Conservation (phyloP, 1,284 basidiomycete species). For the Rhizopogon parksii region DNA sequence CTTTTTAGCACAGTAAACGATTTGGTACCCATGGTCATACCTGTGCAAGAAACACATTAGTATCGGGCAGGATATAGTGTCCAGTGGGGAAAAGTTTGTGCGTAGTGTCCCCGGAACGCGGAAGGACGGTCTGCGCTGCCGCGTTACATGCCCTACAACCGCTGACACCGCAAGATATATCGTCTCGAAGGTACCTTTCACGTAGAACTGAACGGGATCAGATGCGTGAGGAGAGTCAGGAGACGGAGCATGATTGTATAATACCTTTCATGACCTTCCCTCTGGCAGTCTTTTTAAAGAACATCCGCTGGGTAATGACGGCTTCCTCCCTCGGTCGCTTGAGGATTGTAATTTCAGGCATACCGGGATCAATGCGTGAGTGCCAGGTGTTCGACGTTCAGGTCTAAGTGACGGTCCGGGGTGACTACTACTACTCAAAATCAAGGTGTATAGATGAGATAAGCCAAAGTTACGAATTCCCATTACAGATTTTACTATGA, state of each 20-base stretch:
- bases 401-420: no score
- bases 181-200: conserved; percentile 90
- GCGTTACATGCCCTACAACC: conserved; percentile 59
- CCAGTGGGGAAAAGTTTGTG: conserved; percentile 54
- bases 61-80: conserved; percentile 90
- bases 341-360: conserved; percentile 68
- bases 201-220: conserved; percentile 58
- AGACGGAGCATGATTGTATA: background rate
- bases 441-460: no score
- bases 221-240: conserved; percentile 1
- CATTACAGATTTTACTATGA: no score
- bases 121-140: conserved; percentile 36
- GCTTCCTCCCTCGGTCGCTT: conserved; percentile 72
- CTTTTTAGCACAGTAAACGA: background rate
- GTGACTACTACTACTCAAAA: no score
- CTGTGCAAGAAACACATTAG: conserved; percentile 93
- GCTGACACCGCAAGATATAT: conserved; percentile 86
- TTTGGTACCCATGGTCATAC: conserved; percentile 33
- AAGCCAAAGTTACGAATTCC: no score
- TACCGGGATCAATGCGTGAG: conserved; percentile 11
- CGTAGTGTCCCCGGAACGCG: conserved; percentile 41
- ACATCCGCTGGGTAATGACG: conserved; percentile 77
- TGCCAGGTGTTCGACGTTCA: no score
- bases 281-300: conserved; percentile 89
- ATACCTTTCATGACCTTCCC: conserved; percentile 92